These are phyloP conservation scores for Plenodomus biglobosus DNA, from an alignment of 2,329 filamentous ascomycete species.

Conservation along the genomic window DNA sequence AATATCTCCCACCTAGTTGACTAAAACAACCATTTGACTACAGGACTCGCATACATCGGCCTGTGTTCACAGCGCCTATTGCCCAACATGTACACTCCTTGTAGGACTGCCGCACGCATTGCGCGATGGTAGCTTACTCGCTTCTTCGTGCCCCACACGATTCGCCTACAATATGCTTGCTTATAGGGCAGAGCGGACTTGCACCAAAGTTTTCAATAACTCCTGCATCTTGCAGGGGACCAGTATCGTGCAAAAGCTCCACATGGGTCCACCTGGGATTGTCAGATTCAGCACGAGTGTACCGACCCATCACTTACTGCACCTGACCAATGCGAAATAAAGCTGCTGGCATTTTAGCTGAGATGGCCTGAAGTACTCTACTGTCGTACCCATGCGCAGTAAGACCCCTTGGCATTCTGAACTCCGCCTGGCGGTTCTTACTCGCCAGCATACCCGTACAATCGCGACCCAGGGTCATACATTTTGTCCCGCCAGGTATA, in stretches of 20 bases:
- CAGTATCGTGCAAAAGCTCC: background rate
- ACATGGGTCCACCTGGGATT: background rate
- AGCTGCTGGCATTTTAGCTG: too few relatives aligned
- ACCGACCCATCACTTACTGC: too few relatives aligned
- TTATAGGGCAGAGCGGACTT: background rate
- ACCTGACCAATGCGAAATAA: too few relatives aligned
- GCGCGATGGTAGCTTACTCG: background rate
- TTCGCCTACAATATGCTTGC: background rate
- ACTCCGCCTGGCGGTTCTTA: slow-evolving; percentile 9
- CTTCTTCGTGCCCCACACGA: background rate
- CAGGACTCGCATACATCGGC: background rate
- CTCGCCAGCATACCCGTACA: slow-evolving; percentile 15
- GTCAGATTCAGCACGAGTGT: too few relatives aligned
- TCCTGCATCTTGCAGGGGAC: background rate
- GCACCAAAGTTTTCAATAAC: background rate
- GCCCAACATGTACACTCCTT: background rate
- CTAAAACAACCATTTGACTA: background rate
- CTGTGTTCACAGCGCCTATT: background rate
- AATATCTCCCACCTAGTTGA: background rate
- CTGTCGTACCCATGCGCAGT: slow-evolving; percentile 4
- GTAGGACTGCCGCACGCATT: background rate
- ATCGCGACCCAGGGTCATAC: slow-evolving; percentile 3
- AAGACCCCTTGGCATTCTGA: slow-evolving; percentile 6
- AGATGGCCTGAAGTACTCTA: too few relatives aligned
- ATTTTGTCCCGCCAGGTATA: slow-evolving; percentile 12